Evolutionary conservation across 2,329 filamentous ascomycete species (phyloP).

Genomic region (Verticillium klebahnii): DNA sequence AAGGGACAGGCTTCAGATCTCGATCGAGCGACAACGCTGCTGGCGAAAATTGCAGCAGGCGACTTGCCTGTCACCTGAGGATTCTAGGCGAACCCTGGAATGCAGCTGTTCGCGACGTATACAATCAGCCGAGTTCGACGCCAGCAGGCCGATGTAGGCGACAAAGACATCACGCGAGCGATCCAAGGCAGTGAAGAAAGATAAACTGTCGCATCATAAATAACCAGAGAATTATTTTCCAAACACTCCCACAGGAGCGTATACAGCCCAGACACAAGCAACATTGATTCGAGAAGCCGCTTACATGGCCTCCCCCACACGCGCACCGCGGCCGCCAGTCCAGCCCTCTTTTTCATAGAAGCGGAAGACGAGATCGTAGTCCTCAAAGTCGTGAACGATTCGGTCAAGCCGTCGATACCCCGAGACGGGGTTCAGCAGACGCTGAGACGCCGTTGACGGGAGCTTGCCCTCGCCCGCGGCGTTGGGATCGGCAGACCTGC

Average conservation of each 20-base stretch:
- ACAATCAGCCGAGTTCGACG: no score
- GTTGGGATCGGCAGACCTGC: constrained; percentile 36
- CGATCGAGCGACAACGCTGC: constrained; percentile 8
- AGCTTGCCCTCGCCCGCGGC: constrained; percentile 35
- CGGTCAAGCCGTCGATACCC: constrained; percentile 89
- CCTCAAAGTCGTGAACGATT: constrained; percentile 95
- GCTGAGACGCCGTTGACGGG: constrained; percentile 34
- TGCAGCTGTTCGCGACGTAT: no score
- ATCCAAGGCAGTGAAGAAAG: not conserved
- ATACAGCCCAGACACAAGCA: not conserved
- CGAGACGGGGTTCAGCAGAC: constrained; percentile 68
- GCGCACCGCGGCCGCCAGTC: constrained; percentile 46
- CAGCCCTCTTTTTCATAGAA: constrained; percentile 92
- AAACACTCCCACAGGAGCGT: not conserved
- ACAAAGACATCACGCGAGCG: not conserved
- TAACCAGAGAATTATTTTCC: not conserved
- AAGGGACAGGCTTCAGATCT: constrained; percentile 16
- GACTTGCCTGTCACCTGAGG: no score
- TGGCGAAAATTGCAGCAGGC: not conserved
- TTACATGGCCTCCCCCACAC: constrained; percentile 48
- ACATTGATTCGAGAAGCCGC: not conserved
- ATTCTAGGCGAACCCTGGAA: no score
- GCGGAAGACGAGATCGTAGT: constrained; percentile 93
- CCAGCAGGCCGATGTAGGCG: no score
- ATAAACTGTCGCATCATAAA: not conserved